These are phyloP conservation scores for Aspergillus candidus DNA, from an alignment of 2,329 filamentous ascomycete genomes.

Conservation along the genomic window DNA sequence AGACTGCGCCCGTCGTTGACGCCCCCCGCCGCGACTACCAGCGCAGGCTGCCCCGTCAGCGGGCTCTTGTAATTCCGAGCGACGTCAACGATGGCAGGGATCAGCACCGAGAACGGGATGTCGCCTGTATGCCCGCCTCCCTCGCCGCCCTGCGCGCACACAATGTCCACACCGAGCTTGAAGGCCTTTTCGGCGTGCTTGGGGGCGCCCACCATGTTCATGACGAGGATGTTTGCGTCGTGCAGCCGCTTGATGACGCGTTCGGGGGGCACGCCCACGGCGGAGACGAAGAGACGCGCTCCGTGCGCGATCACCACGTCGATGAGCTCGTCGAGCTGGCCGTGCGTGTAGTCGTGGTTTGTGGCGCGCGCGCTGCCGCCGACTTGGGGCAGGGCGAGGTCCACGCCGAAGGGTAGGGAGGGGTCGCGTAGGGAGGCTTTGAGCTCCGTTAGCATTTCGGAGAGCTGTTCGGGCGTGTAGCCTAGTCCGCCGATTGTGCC, in stretches of 20 bases:
- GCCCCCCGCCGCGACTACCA: conserved; percentile 86
- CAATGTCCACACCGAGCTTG: conserved; percentile 77
- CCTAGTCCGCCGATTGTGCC: conserved; percentile 58
- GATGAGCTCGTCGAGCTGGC: conserved; percentile 80
- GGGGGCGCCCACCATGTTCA: conserved; percentile 97
- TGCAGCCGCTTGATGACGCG: conserved; percentile 71
- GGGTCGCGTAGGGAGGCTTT: conserved; percentile 65
- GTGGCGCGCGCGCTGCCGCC: conserved; percentile 79
- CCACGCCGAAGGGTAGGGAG: conserved; percentile 77
- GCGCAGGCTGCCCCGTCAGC: conserved; percentile 62
- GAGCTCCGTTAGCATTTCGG: conserved; percentile 76
- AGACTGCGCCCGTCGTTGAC: conserved; percentile 76
- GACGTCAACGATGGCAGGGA: conserved; percentile 82
- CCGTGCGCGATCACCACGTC: conserved; percentile 78
- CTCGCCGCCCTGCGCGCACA: conserved; percentile 89
- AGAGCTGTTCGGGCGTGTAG: conserved; percentile 67
- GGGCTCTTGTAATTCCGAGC: conserved; percentile 65
- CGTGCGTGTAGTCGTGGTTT: conserved; percentile 92
- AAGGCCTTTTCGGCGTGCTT: conserved; percentile 87
- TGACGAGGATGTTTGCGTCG: conserved; percentile 70
- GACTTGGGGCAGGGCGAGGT: conserved; percentile 84
- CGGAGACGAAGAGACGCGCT: conserved; percentile 78
- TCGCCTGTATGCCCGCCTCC: conserved; percentile 91
- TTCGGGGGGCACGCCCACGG: conserved; percentile 77
- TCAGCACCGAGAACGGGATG: conserved; percentile 75